Evolutionary conservation across 1,284 basidiomycete species (phyloP).

Genomic region (Naganishia cerealis): DNA sequence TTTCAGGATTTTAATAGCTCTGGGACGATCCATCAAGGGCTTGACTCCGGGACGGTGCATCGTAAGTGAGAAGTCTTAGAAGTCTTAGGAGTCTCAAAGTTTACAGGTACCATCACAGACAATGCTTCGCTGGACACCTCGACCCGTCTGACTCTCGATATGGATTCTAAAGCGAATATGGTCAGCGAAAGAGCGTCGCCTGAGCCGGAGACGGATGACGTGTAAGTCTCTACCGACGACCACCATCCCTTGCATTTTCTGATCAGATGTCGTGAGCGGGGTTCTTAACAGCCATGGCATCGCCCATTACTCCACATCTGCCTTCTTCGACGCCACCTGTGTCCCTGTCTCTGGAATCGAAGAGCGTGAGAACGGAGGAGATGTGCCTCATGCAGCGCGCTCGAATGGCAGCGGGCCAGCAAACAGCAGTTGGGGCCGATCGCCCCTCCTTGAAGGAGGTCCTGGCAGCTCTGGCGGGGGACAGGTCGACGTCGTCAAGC

Average conservation of each 20-base stretch:
- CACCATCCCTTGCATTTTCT: neutral
- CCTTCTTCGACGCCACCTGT: conserved; percentile 23
- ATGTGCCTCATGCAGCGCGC: neutral
- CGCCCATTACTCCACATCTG: conserved; percentile 26
- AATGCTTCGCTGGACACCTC: neutral
- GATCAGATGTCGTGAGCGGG: neutral
- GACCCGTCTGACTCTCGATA: neutral
- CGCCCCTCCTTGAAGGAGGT: neutral
- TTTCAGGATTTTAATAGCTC: neutral
- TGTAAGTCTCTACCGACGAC: neutral
- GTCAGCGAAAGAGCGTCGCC: conserved; percentile 10
- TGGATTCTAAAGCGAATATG: neutral
- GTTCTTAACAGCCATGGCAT: conserved; percentile 17
- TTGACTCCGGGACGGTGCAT: neutral
- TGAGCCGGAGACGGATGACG: conserved; percentile 20
- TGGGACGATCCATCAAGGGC: neutral
- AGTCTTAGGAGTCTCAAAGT: neutral
- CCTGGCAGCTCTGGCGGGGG: neutral
- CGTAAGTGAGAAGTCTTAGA: neutral
- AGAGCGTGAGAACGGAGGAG: neutral
- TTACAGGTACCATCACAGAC: neutral
- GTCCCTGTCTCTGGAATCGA: conserved; percentile 2
- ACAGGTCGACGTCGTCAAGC: neutral
- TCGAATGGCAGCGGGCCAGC: neutral
- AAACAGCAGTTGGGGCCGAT: conserved; percentile 5